Evolutionary conservation across 352 stramenopile genomes (phyloP).

Genomic region (Phytophthora constricta): DNA sequence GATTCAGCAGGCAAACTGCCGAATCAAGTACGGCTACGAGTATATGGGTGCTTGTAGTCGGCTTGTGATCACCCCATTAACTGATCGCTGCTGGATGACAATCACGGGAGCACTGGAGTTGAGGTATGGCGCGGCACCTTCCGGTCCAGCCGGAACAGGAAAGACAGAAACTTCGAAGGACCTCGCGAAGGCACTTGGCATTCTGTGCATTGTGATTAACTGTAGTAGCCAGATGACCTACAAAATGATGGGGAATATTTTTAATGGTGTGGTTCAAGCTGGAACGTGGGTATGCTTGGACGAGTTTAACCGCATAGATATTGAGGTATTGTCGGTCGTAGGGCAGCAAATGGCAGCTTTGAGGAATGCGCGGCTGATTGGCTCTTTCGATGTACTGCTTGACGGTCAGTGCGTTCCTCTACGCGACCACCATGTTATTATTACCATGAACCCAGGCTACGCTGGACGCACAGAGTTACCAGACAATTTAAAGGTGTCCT

Average conservation of each 20-base stretch:
- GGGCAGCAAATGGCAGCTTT: constrained; percentile 85
- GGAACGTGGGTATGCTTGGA: constrained; percentile 89
- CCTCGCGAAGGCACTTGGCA: constrained; percentile 90
- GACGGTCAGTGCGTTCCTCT: constrained; percentile 64
- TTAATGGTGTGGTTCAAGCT: constrained; percentile 81
- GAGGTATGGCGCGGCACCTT: constrained; percentile 88
- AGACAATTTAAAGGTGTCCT: constrained; percentile 87
- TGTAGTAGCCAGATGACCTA: constrained; percentile 96
- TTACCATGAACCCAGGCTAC: constrained; percentile 92
- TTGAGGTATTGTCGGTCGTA: constrained; percentile 89
- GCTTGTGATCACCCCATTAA: constrained; percentile 94
- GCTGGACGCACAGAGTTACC: constrained; percentile 80
- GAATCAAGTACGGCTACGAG: constrained; percentile 90
- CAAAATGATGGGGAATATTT: constrained; percentile 88
- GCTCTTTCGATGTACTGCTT: constrained; percentile 49
- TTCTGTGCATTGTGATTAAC: constrained; percentile 96
- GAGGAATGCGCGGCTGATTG: constrained; percentile 54
- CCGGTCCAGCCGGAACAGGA: constrained; percentile 88
- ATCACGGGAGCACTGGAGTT: constrained; percentile 91
- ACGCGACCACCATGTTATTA: constrained; percentile 79
- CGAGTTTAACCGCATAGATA: constrained; percentile 92
- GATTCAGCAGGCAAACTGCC: constrained; percentile 69
- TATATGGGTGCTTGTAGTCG: constrained; percentile 92
- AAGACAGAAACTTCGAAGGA: constrained; percentile 97
- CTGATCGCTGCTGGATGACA: constrained; percentile 94